Conservation (phyloP, 306 rosid genomes). For the Vigna mungo region DNA sequence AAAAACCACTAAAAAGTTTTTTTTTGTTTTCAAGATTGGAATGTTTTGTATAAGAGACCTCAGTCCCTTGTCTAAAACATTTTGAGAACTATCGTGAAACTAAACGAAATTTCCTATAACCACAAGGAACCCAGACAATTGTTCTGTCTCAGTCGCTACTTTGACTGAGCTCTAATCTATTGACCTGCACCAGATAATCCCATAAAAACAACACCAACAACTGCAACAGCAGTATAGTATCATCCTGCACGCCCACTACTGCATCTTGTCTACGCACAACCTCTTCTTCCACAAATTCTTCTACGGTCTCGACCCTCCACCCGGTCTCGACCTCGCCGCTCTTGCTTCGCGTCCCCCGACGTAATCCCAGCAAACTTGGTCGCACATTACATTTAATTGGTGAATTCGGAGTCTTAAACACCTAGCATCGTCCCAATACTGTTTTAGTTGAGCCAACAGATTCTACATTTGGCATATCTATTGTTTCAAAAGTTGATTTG, state of each 20-base stretch:
- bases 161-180: too few relatives aligned
- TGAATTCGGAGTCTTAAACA: slow-evolving; percentile 48
- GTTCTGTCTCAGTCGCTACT: too few relatives aligned
- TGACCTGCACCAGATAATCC: slow-evolving; percentile 45
- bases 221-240: slow-evolving; percentile 20
- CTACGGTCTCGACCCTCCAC: slow-evolving; percentile 76
- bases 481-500: slow-evolving; percentile 57
- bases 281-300: slow-evolving; percentile 92
- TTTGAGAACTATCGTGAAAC: too few relatives aligned
- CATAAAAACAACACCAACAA: slow-evolving; percentile 47
- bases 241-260: slow-evolving; percentile 75
- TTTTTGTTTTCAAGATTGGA: too few relatives aligned
- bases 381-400: slow-evolving; percentile 34
- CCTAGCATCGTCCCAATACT: slow-evolving; percentile 36
- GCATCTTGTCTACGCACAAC: slow-evolving; percentile 88
- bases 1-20: too few relatives aligned
- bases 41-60: too few relatives aligned
- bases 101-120: too few relatives aligned
- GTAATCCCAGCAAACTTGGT: slow-evolving; percentile 92
- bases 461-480: slow-evolving; percentile 57
- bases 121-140: too few relatives aligned
- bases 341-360: slow-evolving; percentile 41
- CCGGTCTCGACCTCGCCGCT: slow-evolving; percentile 58
- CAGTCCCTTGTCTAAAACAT: too few relatives aligned
- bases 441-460: slow-evolving; percentile 39